Base-by-base conservation (phyloP, 352 stramenopile species). In the Pythium pyrilobum region DNA sequence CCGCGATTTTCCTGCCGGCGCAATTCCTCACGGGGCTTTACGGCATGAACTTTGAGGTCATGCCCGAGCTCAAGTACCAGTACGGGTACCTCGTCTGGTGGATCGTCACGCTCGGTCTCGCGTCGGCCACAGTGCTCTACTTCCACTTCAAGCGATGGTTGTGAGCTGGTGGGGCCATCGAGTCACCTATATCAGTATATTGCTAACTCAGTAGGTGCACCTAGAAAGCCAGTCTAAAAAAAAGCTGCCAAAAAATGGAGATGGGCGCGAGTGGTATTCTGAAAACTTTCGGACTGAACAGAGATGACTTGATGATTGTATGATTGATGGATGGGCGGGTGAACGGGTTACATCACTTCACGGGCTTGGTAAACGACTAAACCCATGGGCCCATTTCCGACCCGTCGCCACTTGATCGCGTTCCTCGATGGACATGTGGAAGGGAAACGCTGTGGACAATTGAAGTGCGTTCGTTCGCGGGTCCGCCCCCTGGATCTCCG, bases 21-120 rank as follows among this genome's bases (percentile, higher is more conserved):
- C 83, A 93, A 60, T 96, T 96, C 59, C 73, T 95, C 27, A 92
- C 85, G n/a, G 79, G 80, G 16, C 54, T 96, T 9, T 94, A 94
- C 50, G 85, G 85, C 38, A 96, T 96, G 85, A 96, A 96, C 69
- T 96, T 94, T 52, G 70, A 75, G 25, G 71, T 86, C 49, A 96
- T 96, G 84, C 84, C 85, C 4, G 85, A 94, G 57, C 68, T 96
- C 25, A 44, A 77, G n/a, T 73, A 74, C 55, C 53, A 84, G 45
- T 63, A 89, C 39, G 85, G 82, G 33, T 96, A 96, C 59, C 72
- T 77, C 45, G 62, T 89, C 21, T 96, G 84, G 77, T 96, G 85
- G 85, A 62, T 60, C 6, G 67, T 74, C 18, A 69, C 86, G 34
- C 31, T 84, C n/a, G 40, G 50, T 5, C 72, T 93, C 24, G 71